Base-by-base conservation (phyloP, 306 rosid species). In the Trichosanthes cucumerina region DNA sequence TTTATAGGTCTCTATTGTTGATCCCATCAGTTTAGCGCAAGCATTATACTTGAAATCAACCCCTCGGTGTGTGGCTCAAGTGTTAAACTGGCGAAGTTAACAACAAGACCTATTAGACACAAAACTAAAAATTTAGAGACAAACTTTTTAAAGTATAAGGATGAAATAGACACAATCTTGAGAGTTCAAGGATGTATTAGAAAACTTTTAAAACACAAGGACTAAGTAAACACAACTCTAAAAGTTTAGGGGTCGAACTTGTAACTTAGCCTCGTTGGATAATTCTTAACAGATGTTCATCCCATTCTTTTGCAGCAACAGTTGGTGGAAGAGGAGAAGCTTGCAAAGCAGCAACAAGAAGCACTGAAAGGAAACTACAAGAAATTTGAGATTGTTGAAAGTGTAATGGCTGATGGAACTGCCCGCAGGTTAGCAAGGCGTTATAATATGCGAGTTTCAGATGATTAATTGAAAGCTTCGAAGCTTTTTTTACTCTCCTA, bases 281-380 rank as follows among this genome's bases (percentile, higher is more conserved):
- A n/a, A 34, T 75, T 44, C n/a, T 44, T 71, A 44, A 71, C 39
- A 46, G 21, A 24, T 13, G 58, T 6, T 57, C 14, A 21, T 13
- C 66, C 54, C 23, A 41, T 70, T 69, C 13, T 11, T 79, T 56
- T 79, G 84, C 52, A 94, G 97, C 73, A 83, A 41, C 88, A 82
- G 78, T 76, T 85, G 9, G 26, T 82, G 72, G 93, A 88, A 63
- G 95, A 92, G 79, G 91, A 84, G 88, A 83, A 89, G 81, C 93
- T 94, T 24, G 84, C 88, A 7, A 57, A 76, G 79, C 88, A 85
- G 90, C 98, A 94, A 82, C 65, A 50, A 31, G 90, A 81, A 2
- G 36, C 81, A 12, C 88, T 92, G 19, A 83, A 82, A 57, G 69
- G 57, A 76, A 85, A 85, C 79, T 81, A 86, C 80, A 86, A 81